Base-by-base conservation (phyloP, 2,329 filamentous ascomycete genomes). In the Balansia obtecta region DNA sequence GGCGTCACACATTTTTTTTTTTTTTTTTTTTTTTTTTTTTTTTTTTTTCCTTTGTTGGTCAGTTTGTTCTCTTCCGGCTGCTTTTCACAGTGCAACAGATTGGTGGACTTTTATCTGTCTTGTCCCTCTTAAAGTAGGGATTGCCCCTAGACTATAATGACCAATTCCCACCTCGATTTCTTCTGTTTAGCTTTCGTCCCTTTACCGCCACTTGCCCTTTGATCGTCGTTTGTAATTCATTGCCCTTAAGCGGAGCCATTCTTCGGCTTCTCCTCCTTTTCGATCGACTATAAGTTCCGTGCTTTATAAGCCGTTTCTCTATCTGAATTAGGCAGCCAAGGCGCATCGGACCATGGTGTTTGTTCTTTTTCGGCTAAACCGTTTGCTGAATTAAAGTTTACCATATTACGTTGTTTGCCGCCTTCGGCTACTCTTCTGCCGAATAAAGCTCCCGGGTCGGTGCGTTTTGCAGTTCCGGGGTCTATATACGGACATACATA, bases 291-390 rank as follows among this genome's bases (percentile, higher is more conserved):
- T 22, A 16, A 20, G 6, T 22, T 13, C 1, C 20, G 32, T 43
- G 32, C 33, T 51, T 47, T 16, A 47, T 37, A 44, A 45, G 47
- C 40, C 33, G 13, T 15, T 43, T 43, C 27, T 44, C 6, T 43
- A 11, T 44, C 6, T 34, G 8, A 13, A 52, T 52, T 15, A 44
- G 42, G 50, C 34, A 50, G 48, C 48, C 50, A 52, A 52, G 52
- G 32, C 45, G 48, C 44, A 42, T 41, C 7, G 15, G 16, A 22
- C 11, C 37, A 6, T 12, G 10, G 37, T 16, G 45, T 7, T 33
- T 47, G 22, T 13, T 20, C 32, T 11, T 34, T 45, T 20, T 45
- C 20, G n/a, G 34, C 34, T 37, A 37, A 10, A 10, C 15, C 34
- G 34, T 15, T 37, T 37, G 34, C 34, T 37, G 15, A 1, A 37